Evolutionary conservation across 2,329 filamentous ascomycete species (phyloP).

Genomic region (Nothomitra cinnamomea): DNA sequence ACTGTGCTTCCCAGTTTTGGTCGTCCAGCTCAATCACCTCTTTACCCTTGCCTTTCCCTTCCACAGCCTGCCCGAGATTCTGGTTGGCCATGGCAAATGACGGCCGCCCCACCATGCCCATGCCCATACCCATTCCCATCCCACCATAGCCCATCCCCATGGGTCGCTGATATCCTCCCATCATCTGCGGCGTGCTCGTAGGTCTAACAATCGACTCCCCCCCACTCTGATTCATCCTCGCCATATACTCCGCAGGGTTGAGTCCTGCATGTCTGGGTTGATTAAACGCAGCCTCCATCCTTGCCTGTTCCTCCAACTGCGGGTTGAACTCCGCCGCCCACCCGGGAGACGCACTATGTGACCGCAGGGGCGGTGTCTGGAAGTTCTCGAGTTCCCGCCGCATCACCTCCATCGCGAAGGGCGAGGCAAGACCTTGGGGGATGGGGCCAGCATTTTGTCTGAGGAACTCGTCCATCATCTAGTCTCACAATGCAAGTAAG

Average conservation of each 20-base stretch:
- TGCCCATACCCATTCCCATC: conserved; percentile 17
- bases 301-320: conserved; percentile 38
- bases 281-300: conserved; percentile 42
- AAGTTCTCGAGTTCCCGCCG: conserved; percentile 40
- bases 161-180: conserved; percentile 39
- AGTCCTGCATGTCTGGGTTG: conserved; percentile 34
- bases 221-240: conserved; percentile 36
- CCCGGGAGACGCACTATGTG: conserved; percentile 34
- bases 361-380: conserved; percentile 17
- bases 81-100: conserved; percentile 15
- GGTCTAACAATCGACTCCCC: conserved; percentile 44
- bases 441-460: conserved; percentile 51
- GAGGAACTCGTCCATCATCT: conserved; percentile 91
- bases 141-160: conserved; percentile 35
- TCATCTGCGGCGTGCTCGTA: conserved; percentile 27
- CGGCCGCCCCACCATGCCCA: conserved; percentile 13
- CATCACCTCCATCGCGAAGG: conserved; percentile 51
- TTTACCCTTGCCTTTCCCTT: conserved; percentile 68
- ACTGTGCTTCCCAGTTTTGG: conserved; percentile 89
- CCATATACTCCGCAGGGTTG: conserved; percentile 57
- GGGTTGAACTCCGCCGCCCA: conserved; percentile 51
- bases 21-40: conserved; percentile 79
- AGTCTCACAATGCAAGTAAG: conserved; percentile 16
- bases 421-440: conserved; percentile 34
- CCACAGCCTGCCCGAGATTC: conserved; percentile 22